phyloP scores from a whole-genome alignment of 2,329 filamentous ascomycete species.

The Nannizziopsis barbatae region DNA sequence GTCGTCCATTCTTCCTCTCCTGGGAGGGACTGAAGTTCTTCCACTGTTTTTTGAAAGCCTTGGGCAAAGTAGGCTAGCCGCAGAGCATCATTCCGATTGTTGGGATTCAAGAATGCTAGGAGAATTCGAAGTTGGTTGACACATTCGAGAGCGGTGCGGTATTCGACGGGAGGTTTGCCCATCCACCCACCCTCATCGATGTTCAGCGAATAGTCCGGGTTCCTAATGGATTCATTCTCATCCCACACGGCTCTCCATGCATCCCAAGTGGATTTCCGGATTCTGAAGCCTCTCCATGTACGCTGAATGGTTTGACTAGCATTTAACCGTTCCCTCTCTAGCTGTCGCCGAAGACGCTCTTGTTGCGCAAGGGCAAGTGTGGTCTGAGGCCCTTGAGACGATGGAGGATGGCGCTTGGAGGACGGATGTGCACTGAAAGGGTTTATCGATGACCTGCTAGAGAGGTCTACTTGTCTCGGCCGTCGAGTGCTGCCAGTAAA shows the following conservation, averaged over 20 bases:
- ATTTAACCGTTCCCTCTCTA: slow-evolving; percentile 64
- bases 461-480: slow-evolving; percentile 85
- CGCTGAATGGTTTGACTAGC: slow-evolving; percentile 66
- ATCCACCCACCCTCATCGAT: slow-evolving; percentile 19
- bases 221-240: slow-evolving; percentile 39
- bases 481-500: slow-evolving; percentile 83
- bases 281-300: slow-evolving; percentile 66
- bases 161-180: slow-evolving; percentile 14
- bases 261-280: slow-evolving; percentile 48
- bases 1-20: slow-evolving; percentile 34
- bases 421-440: slow-evolving; percentile 57
- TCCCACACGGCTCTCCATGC: slow-evolving; percentile 54
- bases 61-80: slow-evolving; percentile 37
- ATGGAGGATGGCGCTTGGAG: slow-evolving; percentile 43
- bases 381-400: slow-evolving; percentile 55
- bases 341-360: slow-evolving; percentile 68
- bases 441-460: slow-evolving; percentile 62
- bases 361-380: slow-evolving; percentile 78
- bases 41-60: slow-evolving; percentile 32
- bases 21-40: slow-evolving; percentile 28
- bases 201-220: slow-evolving; percentile 22
- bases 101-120: slow-evolving; percentile 54
- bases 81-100: slow-evolving; percentile 28
- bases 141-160: slow-evolving; percentile 29
- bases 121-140: slow-evolving; percentile 52